Conservation (phyloP, 257 asterid species). For the Jacaranda copaia region DNA sequence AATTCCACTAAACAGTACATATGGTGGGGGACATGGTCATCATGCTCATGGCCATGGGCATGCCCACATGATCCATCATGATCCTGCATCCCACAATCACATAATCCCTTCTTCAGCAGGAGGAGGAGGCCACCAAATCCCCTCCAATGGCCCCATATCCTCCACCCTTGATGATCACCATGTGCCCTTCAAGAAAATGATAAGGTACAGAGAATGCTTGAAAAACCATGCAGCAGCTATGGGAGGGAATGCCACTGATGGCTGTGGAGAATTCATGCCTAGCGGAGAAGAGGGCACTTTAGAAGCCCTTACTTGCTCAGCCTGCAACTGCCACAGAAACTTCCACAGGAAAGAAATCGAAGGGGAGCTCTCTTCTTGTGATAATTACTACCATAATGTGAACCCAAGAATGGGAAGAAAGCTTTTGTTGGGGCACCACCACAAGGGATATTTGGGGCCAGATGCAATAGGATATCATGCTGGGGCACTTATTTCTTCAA, state of each 20-base stretch:
- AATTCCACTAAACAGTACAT: slow-evolving; percentile 75
- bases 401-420: slow-evolving; percentile 55
- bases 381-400: slow-evolving; percentile 33
- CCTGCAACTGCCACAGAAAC: slow-evolving; percentile 87
- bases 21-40: slow-evolving; percentile 51
- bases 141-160: slow-evolving; percentile 38
- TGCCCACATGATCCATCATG: slow-evolving; percentile 60
- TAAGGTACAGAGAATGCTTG: slow-evolving; percentile 76
- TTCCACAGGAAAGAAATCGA: slow-evolving; percentile 85
- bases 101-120: slow-evolving; percentile 46
- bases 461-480: slow-evolving; percentile 31
- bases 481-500: slow-evolving; percentile 40
- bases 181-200: slow-evolving; percentile 55
- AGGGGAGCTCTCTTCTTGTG: slow-evolving; percentile 56
- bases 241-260: slow-evolving; percentile 93
- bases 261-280: slow-evolving; percentile 97
- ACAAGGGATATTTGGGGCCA: background rate
- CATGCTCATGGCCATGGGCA: slow-evolving; percentile 43
- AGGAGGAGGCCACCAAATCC: background rate
- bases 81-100: slow-evolving; percentile 41
- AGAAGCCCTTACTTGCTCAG: slow-evolving; percentile 87
- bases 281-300: slow-evolving; percentile 82
- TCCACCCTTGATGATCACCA: slow-evolving; percentile 37
- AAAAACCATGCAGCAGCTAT: slow-evolving; percentile 93
- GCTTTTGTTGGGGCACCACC: slow-evolving; percentile 52